A percentile compares a stretch with the other conserved stretches of the same genome.
phyloP scores from a whole-genome alignment of 805 yeast species.

The Metschnikowia anglica region DNA sequence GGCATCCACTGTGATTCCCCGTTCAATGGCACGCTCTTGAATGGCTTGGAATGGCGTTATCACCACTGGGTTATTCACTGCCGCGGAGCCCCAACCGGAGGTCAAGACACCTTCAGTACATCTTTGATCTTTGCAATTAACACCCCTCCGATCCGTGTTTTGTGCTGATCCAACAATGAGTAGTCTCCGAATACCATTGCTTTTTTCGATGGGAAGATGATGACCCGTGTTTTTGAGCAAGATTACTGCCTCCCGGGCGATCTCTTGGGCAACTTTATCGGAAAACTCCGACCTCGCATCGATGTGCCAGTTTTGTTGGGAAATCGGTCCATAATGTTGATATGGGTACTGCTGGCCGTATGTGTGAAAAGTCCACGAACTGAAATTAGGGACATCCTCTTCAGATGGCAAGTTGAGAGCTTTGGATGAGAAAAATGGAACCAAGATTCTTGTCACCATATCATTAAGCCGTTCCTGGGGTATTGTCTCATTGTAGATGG shows the following conservation, averaged over 20 bases:
- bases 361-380: constrained; percentile 58
- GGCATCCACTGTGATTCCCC: constrained; percentile 47
- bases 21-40: constrained; percentile 43
- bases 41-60: constrained; percentile 61
- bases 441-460: constrained; percentile 60
- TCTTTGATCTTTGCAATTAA: constrained; percentile 52
- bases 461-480: constrained; percentile 55
- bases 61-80: constrained; percentile 54
- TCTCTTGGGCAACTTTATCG: constrained; percentile 48
- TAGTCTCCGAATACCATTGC: constrained; percentile 42
- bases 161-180: constrained; percentile 56
- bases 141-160: constrained; percentile 49
- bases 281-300: constrained; percentile 52
- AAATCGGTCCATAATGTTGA: constrained; percentile 54
- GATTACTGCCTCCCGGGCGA: constrained; percentile 58
- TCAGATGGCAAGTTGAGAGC: constrained; percentile 38
- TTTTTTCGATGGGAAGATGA: constrained; percentile 49
- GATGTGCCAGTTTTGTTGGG: constrained; percentile 52
- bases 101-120: constrained; percentile 54
- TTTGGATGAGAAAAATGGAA: constrained; percentile 52
- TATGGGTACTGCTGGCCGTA: constrained; percentile 55
- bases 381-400: constrained; percentile 50
- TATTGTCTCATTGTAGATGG: constrained; percentile 55
- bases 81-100: constrained; percentile 66
- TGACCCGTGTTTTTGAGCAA: constrained; percentile 53